Base-by-base conservation (phyloP, 2,329 filamentous ascomycete genomes). In the Aspergillus fijiensis region DNA sequence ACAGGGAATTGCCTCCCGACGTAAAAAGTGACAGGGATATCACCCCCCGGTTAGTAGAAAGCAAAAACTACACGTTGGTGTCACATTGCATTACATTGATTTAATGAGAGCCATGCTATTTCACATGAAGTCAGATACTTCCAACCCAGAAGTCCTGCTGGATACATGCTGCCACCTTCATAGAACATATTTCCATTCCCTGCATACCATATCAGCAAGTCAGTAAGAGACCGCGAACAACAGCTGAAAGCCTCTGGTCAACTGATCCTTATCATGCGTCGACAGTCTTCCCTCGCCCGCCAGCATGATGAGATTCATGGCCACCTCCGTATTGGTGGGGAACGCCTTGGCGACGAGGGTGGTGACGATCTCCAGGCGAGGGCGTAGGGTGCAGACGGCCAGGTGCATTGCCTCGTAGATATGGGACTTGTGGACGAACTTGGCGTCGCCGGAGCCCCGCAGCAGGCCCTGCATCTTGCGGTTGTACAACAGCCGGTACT, bases 391-490 rank as follows among this genome's bases (percentile, higher is more conserved):
- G 6, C 16, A 29, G 27, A 55, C 23, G 1, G 45, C 53, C 16
- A 21, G 10, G 5, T 29, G 33, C 25, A 55, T 35, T 5, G 53
- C 42, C 12, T 16, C 25, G 21, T 48, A 49, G n/a, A 49, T 49
- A 25, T 55, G 53, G 4, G 42, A 33, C 21, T 55, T 55, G 27
- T 49, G 45, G 27, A 55, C 42, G 25, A 55, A 55, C 11, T 42
- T 31, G 21, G 42, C 53, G 23, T 55, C 53, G 3, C 39, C 25
- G 3, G 19, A 35, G 6, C 29, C 19, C 9, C 27, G 42, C 25
- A 55, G 42, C 27, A 55, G 25, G 11, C 27, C 27, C 42, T 55
- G 42, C 53, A 55, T 55, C 42, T 55, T 49, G 12, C 53, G 53
- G n/a, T 49, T 55, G 19, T 55, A 55, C 11, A 48, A 45, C 39